These are phyloP conservation scores for Amoeboaphelidium protococcarum DNA, from an alignment of 371 early-diverging fungal genomes.

Conservation along the genomic window DNA sequence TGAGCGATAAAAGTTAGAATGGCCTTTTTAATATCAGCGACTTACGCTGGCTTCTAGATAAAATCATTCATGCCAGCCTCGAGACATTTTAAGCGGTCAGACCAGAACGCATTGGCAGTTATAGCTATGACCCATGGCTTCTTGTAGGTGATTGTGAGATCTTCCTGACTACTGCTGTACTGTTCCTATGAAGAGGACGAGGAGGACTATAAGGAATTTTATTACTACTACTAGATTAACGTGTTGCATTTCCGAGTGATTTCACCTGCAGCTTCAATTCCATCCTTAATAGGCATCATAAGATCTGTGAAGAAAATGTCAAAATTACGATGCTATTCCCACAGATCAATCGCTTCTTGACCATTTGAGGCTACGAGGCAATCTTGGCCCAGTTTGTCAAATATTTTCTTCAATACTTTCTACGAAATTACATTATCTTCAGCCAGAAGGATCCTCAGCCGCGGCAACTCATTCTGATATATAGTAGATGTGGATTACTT, in stretches of 20 bases:
- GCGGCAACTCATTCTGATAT: background rate
- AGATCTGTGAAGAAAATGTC: background rate
- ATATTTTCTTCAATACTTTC: conserved; percentile 8
- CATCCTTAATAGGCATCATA: background rate
- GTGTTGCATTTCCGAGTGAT: background rate
- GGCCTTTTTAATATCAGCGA: background rate
- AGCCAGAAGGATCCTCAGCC: conserved; percentile 34
- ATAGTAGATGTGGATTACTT: too few relatives aligned
- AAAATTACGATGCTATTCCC: background rate
- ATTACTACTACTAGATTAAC: background rate
- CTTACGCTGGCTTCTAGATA: background rate
- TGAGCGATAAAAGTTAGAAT: background rate
- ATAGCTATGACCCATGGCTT: conserved; percentile 6
- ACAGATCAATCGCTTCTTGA: background rate
- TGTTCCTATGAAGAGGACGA: too few relatives aligned
- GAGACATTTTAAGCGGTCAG: conserved; percentile 3
- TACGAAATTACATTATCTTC: conserved; percentile 62
- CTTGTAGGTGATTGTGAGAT: background rate
- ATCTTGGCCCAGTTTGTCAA: background rate
- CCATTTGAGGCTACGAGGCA: background rate
- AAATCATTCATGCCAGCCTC: conserved; percentile 8
- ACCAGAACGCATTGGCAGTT: conserved; percentile 6
- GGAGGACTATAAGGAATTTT: too few relatives aligned
- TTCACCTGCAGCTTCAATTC: background rate
- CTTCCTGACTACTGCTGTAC: too few relatives aligned